Evolutionary conservation across 495 filamentous ascomycete species (phyloP).

Genomic region (Aspergillus biplanus): DNA sequence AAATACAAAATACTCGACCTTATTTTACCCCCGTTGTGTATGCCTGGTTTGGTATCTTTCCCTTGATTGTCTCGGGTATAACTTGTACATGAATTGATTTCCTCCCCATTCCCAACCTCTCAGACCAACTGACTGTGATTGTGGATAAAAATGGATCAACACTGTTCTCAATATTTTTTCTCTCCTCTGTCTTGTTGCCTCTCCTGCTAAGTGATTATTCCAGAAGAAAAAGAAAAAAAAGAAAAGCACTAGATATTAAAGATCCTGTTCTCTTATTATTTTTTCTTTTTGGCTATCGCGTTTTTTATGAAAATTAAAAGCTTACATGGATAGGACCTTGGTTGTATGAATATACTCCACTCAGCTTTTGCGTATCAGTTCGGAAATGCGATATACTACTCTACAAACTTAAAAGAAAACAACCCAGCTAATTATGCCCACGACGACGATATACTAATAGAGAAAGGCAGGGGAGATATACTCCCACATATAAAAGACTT

Average conservation of each 20-base stretch:
- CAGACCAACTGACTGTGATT: neutral
- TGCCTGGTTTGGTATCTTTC: neutral
- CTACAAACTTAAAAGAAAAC: neutral
- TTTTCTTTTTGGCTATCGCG: neutral
- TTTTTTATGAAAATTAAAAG: constrained; percentile 4
- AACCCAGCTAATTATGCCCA: neutral
- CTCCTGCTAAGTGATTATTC: neutral
- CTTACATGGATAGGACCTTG: neutral
- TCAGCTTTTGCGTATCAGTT: too few relatives aligned
- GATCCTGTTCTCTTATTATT: neutral
- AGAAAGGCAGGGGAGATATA: too few relatives aligned
- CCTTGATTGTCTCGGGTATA: neutral
- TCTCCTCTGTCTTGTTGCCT: neutral
- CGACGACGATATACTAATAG: too few relatives aligned
- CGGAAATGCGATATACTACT: too few relatives aligned
- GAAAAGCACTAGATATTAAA: neutral
- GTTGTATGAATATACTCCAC: constrained; percentile 1
- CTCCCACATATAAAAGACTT: neutral
- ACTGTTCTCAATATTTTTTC: neutral
- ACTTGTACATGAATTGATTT: constrained; percentile 2
- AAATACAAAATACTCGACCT: neutral
- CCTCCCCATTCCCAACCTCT: neutral
- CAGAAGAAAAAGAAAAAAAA: neutral
- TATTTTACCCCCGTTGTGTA: constrained; percentile 1
- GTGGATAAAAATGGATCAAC: neutral